A percentile compares a stretch with the other conserved stretches of the same genome.
Evolutionary conservation across 306 rosid genomes (phyloP).

Genomic region (Lupinus albus): DNA sequence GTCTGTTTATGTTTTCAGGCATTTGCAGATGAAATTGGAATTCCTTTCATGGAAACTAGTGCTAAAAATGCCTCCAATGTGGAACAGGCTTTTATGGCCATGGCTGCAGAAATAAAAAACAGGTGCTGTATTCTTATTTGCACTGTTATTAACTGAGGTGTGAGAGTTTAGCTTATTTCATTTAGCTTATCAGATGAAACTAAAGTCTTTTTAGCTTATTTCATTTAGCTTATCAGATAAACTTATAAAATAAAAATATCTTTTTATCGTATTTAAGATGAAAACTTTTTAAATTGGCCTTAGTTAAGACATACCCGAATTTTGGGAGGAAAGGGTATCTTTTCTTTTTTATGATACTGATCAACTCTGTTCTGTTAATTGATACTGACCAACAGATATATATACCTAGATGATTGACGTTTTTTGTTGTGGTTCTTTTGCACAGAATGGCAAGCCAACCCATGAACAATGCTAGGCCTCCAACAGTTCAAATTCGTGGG

Average conservation of each 20-base stretch:
- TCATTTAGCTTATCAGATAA: too few relatives aligned
- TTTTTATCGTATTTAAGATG: too few relatives aligned
- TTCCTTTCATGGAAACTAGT: slow-evolving; percentile 86
- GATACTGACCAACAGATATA: not conserved
- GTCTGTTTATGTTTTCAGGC: slow-evolving; percentile 51
- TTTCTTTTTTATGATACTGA: not conserved
- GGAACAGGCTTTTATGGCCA: slow-evolving; percentile 87
- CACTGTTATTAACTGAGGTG: too few relatives aligned
- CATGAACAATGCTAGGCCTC: slow-evolving; percentile 86
- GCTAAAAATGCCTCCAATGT: slow-evolving; percentile 72
- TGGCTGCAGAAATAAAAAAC: slow-evolving; percentile 78
- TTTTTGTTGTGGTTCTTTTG: slow-evolving; percentile 24
- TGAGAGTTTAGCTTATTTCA: too few relatives aligned
- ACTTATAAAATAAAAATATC: too few relatives aligned
- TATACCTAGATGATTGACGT: not conserved
- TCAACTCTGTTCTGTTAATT: slow-evolving; percentile 3
- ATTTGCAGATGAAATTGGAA: slow-evolving; percentile 82
- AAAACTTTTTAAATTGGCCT: too few relatives aligned
- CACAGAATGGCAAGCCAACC: slow-evolving; percentile 99
- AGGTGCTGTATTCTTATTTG: slow-evolving; percentile 43
- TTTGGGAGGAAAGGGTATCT: too few relatives aligned
- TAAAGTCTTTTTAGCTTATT: too few relatives aligned
- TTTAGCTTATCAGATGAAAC: too few relatives aligned
- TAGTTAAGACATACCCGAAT: too few relatives aligned
- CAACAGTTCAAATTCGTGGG: slow-evolving; percentile 95